A percentile compares a stretch with the other conserved stretches of the same genome.
Conservation (phyloP, 805 yeast genomes). For the baker's yeast (Saccharomyces cerevisiae) region DNA sequence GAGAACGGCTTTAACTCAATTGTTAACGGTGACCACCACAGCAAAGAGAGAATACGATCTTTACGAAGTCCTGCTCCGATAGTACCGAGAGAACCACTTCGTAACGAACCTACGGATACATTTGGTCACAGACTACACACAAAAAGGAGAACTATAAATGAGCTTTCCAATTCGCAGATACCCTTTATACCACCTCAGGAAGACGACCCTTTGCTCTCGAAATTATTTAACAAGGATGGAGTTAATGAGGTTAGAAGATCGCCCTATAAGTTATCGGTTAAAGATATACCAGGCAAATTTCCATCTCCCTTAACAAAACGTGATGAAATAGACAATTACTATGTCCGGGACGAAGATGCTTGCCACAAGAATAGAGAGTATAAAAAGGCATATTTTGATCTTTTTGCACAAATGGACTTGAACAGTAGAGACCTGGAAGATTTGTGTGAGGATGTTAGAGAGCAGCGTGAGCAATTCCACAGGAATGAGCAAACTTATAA, state of each 20-base stretch:
- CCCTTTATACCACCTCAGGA: conserved; percentile 13
- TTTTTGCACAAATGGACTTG: conserved; percentile 20
- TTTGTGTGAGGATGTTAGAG: conserved; percentile 9
- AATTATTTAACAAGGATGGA: conserved; percentile 11
- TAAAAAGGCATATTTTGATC: conserved; percentile 11
- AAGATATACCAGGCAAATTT: conserved; percentile 25
- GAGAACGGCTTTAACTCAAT: neutral
- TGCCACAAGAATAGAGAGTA: neutral
- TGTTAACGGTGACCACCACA: neutral
- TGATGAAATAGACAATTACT: neutral
- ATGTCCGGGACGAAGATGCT: neutral
- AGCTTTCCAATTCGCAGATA: conserved; percentile 2
- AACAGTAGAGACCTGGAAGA: conserved; percentile 18
- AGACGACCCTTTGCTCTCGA: conserved; percentile 21
- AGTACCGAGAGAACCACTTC: neutral
- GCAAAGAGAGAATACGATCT: conserved; percentile 1
- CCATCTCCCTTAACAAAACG: conserved; percentile 20
- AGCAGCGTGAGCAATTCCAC: conserved; percentile 4
- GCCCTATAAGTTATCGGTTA: neutral
- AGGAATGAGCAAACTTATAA: conserved; percentile 10
- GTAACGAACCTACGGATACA: conserved; percentile 20
- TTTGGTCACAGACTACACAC: conserved; percentile 14
- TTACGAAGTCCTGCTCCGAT: conserved; percentile 12
- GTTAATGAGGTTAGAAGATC: neutral
- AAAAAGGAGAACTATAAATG: neutral